A percentile compares a stretch with the other conserved stretches of the same genome.
Evolutionary conservation across 176 grass and related monocot genomes (phyloP).

Genomic region (Eremochloa ophiuroides): DNA sequence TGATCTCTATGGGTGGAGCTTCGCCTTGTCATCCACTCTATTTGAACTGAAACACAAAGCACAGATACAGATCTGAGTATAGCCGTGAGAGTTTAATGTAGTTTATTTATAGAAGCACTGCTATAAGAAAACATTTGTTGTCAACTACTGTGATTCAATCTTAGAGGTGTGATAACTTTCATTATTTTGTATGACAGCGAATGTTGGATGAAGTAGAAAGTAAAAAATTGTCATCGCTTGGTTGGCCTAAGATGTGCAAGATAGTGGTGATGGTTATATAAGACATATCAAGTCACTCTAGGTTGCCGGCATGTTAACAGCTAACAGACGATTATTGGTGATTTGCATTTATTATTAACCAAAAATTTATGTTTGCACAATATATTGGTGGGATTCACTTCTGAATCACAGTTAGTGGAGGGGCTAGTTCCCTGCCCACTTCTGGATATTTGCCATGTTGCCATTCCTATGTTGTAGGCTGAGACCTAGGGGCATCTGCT

Average conservation of each 20-base stretch:
- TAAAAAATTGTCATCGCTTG: neutral
- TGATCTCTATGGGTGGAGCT: neutral
- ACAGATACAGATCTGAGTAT: neutral
- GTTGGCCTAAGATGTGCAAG: constrained; percentile 2
- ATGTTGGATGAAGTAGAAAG: neutral
- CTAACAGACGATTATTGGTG: neutral
- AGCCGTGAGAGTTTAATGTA: neutral
- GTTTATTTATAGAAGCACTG: neutral
- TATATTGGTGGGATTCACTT: neutral
- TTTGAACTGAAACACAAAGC: neutral
- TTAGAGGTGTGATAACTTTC: neutral
- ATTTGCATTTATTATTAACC: neutral
- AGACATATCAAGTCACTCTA: neutral
- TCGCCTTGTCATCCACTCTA: neutral
- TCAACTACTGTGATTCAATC: neutral
- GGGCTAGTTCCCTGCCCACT: neutral
- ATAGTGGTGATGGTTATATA: neutral
- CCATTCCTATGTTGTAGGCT: neutral
- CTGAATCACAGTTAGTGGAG: neutral
- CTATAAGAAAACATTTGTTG: neutral
- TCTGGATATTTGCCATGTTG: neutral
- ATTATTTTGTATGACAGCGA: neutral
- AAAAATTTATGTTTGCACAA: neutral
- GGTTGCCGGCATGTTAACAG: neutral
- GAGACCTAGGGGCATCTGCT: neutral